Evolutionary conservation across 345 rosid species (phyloP).

Genomic region (Boechera divaricarpa): DNA sequence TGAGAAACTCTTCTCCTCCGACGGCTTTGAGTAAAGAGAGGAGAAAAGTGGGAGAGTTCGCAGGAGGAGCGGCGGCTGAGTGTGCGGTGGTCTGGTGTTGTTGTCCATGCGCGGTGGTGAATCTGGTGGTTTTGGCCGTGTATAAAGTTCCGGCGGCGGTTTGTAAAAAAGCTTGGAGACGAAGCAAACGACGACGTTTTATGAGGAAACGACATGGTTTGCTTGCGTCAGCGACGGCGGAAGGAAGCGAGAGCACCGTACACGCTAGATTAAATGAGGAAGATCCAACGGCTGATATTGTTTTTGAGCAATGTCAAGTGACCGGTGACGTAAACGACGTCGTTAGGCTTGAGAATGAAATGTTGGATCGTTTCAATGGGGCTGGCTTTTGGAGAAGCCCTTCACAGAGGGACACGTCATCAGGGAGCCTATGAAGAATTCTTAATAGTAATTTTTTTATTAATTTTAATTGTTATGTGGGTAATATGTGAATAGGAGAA

Average conservation of each 20-base stretch:
- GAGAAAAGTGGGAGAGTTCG: slow-evolving; percentile 56
- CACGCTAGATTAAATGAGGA: slow-evolving; percentile 43
- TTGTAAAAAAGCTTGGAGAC: slow-evolving; percentile 59
- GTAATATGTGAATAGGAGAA: slow-evolving; percentile 1
- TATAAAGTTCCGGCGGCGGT: slow-evolving; percentile 68
- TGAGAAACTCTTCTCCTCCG: slow-evolving; percentile 7
- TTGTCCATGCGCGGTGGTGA: slow-evolving; percentile 64
- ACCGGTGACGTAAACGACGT: slow-evolving; percentile 21
- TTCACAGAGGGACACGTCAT: slow-evolving; percentile 42
- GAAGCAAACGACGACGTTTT: slow-evolving; percentile 46
- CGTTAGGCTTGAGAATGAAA: slow-evolving; percentile 55
- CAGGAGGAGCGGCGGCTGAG: slow-evolving; percentile 74
- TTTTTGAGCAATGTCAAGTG: not conserved
- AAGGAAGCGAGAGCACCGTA: slow-evolving; percentile 30
- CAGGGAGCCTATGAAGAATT: not conserved
- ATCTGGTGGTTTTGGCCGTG: slow-evolving; percentile 62
- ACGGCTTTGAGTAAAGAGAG: slow-evolving; percentile 32
- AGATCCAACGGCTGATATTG: slow-evolving; percentile 37
- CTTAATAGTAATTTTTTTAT: not conserved
- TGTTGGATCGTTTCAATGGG: slow-evolving; percentile 56
- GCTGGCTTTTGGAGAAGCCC: slow-evolving; percentile 67
- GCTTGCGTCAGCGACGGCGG: slow-evolving; percentile 28
- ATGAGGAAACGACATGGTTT: slow-evolving; percentile 45
- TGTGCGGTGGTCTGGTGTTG: slow-evolving; percentile 78
- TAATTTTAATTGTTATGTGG: not conserved